phyloP scores from a whole-genome alignment of 1,284 basidiomycete species.

The Porogramme epimiltina region DNA sequence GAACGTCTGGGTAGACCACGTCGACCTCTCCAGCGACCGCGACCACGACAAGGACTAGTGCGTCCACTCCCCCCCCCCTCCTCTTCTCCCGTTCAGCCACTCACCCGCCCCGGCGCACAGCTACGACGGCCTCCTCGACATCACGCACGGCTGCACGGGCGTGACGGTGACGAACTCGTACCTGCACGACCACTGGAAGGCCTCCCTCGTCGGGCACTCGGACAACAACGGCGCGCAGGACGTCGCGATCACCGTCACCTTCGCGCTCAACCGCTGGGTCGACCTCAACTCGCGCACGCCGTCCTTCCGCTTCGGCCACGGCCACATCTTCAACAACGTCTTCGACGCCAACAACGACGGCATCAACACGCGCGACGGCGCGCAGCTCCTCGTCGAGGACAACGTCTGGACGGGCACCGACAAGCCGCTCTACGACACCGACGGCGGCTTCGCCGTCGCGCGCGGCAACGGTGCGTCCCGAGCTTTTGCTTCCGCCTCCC shows the following conservation, averaged over 20 bases:
- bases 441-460: conserved; percentile 44
- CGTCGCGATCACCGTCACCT: conserved; percentile 38
- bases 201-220: conserved; percentile 44
- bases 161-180: conserved; percentile 43
- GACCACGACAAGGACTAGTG: conserved; percentile 42
- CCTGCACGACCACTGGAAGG: conserved; percentile 34
- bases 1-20: conserved; percentile 50
- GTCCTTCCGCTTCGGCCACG: conserved; percentile 40
- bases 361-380: conserved; percentile 49
- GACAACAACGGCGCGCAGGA: conserved; percentile 42
- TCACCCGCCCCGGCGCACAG: conserved; percentile 20
- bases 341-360: conserved; percentile 47
- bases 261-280: conserved; percentile 41
- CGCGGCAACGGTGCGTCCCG: conserved; percentile 22
- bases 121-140: conserved; percentile 44
- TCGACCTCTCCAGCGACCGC: conserved; percentile 45
- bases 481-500: too few relatives aligned
- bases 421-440: conserved; percentile 44
- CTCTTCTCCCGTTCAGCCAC: neutral
- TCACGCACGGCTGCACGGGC: conserved; percentile 39
- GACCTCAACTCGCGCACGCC: conserved; percentile 28
- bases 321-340: conserved; percentile 50
- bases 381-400: conserved; percentile 49
- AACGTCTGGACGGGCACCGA: conserved; percentile 42
- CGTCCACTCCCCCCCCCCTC: neutral